A percentile compares a stretch with the other conserved stretches of the same genome.
phyloP scores from a whole-genome alignment of 139 green algal species.

The Asterochloris sp. region DNA sequence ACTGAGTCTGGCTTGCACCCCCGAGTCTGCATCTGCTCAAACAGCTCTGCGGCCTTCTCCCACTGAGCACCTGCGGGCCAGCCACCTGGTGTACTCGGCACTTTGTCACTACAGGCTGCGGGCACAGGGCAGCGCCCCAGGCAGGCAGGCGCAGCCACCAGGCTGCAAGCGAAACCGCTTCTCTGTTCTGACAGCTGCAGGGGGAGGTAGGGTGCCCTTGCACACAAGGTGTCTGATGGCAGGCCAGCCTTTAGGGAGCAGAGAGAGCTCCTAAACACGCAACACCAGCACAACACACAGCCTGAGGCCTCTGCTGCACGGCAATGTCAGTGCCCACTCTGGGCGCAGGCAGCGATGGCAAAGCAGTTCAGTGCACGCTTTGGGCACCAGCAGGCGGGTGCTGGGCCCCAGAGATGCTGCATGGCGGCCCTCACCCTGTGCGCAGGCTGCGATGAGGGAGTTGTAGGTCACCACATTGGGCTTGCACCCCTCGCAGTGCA shows the following conservation, averaged over 20 bases:
- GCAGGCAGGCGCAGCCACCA: too few relatives aligned
- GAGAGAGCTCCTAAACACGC: background rate
- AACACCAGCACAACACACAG: background rate
- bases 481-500: constrained; percentile 65
- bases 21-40: constrained; percentile 42
- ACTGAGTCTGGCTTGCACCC: constrained; percentile 52
- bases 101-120: background rate
- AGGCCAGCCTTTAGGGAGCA: too few relatives aligned
- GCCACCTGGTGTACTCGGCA: background rate
- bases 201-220: too few relatives aligned
- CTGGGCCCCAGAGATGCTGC: background rate
- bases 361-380: too few relatives aligned
- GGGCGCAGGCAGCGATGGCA: too few relatives aligned
- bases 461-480: constrained; percentile 88
- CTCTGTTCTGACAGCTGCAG: too few relatives aligned
- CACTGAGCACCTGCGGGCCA: constrained; percentile 31
- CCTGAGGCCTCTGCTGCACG: too few relatives aligned
- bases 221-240: too few relatives aligned
- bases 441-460: constrained; percentile 73
- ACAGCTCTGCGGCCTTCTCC: constrained; percentile 38
- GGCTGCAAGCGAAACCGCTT: too few relatives aligned
- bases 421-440: constrained; percentile 29
- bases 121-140: too few relatives aligned
- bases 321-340: too few relatives aligned
- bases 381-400: too few relatives aligned